Evolutionary conservation across 2,329 filamentous ascomycete genomes (phyloP).

Genomic region (Chalaropsis thielavioides): DNA sequence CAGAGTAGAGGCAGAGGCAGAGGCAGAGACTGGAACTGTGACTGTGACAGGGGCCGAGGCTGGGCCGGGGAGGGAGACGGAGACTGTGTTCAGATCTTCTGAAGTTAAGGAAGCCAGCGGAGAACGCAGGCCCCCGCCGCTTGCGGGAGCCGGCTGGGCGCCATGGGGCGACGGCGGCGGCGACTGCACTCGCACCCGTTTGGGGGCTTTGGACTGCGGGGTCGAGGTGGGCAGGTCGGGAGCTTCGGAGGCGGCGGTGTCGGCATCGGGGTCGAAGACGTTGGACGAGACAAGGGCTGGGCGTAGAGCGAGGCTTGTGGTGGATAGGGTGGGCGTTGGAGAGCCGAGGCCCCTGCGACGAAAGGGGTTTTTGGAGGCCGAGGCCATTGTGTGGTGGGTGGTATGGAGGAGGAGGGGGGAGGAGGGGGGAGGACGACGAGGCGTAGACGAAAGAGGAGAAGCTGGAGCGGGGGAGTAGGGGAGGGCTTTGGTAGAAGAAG

Average conservation of each 20-base stretch:
- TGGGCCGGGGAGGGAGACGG: neutral
- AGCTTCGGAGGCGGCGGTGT: conserved; percentile 11
- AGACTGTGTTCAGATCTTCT: neutral
- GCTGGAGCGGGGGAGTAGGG: neutral
- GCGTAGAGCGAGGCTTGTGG: conserved; percentile 9
- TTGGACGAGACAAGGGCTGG: conserved; percentile 5
- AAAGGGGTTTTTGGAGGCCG: conserved; percentile 16
- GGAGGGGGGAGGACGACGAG: neutral
- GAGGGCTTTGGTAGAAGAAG: too few relatives aligned
- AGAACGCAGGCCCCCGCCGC: neutral
- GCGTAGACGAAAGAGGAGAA: neutral
- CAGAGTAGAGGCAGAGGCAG: neutral
- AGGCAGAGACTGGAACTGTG: too few relatives aligned
- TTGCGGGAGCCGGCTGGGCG: neutral
- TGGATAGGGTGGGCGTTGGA: neutral
- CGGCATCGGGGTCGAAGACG: conserved; percentile 13
- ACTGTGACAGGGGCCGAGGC: neutral
- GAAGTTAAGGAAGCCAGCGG: neutral
- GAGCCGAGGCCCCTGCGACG: conserved; percentile 11
- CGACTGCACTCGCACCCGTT: conserved; percentile 53
- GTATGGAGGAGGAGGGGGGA: neutral
- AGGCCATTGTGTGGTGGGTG: neutral
- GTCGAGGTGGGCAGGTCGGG: conserved; percentile 5
- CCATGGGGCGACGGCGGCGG: conserved; percentile 42
- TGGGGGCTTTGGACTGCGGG: conserved; percentile 36